Base-by-base conservation (phyloP, 257 asterid genomes). In the Przewalskia tangutica region DNA sequence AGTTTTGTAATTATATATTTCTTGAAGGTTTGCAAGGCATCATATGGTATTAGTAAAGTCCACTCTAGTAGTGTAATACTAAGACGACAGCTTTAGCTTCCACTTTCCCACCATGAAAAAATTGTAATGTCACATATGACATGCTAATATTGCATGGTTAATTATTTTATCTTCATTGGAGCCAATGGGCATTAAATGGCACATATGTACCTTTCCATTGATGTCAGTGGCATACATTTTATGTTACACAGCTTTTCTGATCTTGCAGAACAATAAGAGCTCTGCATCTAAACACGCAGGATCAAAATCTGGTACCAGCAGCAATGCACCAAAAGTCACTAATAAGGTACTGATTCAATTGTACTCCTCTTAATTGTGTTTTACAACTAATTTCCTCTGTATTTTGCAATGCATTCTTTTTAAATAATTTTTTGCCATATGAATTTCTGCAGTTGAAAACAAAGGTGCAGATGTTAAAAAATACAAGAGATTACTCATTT, bases 401-500 rank as follows among this genome's bases (percentile, higher is more conserved):
- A 18, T 11, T 70, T 70, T 70, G 23, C 18, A 79, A n/a, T 8
- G 54, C 55, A 2, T 63, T 60, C 40, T 4, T 48, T 16, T 51
- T 40, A 81, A 73, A 66, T 56, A 32, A 3, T 65, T 81, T 36
- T 32, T 64, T 70, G 58, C 58, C 59, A 64, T 68, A 48, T 18
- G 9, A 68, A 14, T 70, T 46, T 71, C 80, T 84, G 91, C 93
- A 93, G 97, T 70, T 86, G 83, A 91, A 86, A 77, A 85, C 82
- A 70, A 96, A 93, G 77, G 94, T 84, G 0, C 95, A 96, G 87
- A 89, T 91, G 82, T 85, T 94, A 16, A 94, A 90, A 83, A 91
- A 86, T 81, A 88, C 97, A 38, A 90, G 99, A 84, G 98, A 96
- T 83, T 96, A 96, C 82, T 94, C 98, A 17, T 96, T 96, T 87